Evolutionary conservation across 2,329 filamentous ascomycete species (phyloP).

Genomic region (Colletotrichum sp.): DNA sequence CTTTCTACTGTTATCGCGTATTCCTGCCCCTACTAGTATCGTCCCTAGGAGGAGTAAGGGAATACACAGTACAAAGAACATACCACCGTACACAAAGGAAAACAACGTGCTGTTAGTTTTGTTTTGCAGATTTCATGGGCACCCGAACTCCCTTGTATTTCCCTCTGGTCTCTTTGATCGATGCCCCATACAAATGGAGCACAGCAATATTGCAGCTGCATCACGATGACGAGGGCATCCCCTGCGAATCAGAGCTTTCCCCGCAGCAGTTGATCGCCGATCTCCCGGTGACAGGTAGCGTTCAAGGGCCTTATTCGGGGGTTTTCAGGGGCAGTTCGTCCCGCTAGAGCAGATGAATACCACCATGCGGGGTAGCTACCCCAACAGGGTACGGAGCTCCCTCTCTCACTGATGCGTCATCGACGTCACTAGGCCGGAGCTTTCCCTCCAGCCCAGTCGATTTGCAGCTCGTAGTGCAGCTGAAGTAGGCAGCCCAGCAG

Average conservation of each 20-base stretch:
- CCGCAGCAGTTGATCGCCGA: constrained; percentile 4
- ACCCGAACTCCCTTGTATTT: neutral
- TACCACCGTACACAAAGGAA: no score
- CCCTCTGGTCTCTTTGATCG: neutral
- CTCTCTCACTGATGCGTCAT: neutral
- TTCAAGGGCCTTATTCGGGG: neutral
- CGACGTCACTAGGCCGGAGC: constrained; percentile 19
- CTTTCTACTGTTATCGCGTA: no score
- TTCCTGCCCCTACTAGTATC: no score
- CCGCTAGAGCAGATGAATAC: neutral
- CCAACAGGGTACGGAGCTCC: neutral
- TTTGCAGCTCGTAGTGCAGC: neutral
- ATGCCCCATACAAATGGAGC: neutral
- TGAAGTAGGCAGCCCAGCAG: neutral
- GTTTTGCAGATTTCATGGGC: neutral
- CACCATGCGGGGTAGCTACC: neutral
- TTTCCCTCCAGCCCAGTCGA: constrained; percentile 1
- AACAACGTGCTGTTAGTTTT: no score
- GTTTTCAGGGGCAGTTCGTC: neutral
- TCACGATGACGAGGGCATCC: constrained; percentile 9
- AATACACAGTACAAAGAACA: no score
- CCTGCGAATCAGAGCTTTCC: neutral
- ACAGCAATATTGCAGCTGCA: neutral
- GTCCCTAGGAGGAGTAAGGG: no score
- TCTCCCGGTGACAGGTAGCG: constrained; percentile 5